phyloP scores from a whole-genome alignment of 176 grass and related monocot genomes.

The Juncus effusus region DNA sequence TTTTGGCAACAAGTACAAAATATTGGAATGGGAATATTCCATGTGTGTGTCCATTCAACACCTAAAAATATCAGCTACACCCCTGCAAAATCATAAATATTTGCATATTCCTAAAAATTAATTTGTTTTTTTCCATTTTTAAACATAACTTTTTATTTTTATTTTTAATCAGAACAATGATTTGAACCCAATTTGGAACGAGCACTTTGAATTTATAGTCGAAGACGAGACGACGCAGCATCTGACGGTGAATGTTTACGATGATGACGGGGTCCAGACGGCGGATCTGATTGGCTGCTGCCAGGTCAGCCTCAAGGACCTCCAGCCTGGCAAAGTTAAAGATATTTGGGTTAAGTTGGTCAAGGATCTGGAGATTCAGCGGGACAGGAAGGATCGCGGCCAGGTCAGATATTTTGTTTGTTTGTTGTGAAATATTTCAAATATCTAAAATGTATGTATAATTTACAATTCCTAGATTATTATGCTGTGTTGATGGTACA shows the following conservation, averaged over 20 bases:
- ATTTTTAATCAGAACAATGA: conserved; percentile 59
- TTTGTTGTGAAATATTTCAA: no score
- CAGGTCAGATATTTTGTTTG: conserved; percentile 31
- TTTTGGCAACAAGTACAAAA: no score
- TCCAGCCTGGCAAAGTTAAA: conserved; percentile 91
- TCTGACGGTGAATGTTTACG: conserved; percentile 83
- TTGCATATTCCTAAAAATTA: background rate
- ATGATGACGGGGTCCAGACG: conserved; percentile 90
- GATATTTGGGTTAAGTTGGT: conserved; percentile 95
- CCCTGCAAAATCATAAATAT: background rate
- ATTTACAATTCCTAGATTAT: no score
- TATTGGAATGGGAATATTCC: no score
- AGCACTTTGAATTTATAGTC: conserved; percentile 91
- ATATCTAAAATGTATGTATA: no score
- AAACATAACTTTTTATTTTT: no score
- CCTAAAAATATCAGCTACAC: no score
- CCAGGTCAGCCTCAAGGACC: conserved; percentile 66
- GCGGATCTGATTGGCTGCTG: conserved; percentile 91
- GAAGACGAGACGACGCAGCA: conserved; percentile 74
- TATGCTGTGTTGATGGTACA: no score
- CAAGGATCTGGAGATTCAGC: conserved; percentile 91
- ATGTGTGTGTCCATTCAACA: no score
- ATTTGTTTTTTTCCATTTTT: no score
- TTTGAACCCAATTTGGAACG: conserved; percentile 95
- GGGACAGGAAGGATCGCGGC: conserved; percentile 85